Evolutionary conservation across 1,284 basidiomycete species (phyloP).

Genomic region (Ceratobasidium sp.): DNA sequence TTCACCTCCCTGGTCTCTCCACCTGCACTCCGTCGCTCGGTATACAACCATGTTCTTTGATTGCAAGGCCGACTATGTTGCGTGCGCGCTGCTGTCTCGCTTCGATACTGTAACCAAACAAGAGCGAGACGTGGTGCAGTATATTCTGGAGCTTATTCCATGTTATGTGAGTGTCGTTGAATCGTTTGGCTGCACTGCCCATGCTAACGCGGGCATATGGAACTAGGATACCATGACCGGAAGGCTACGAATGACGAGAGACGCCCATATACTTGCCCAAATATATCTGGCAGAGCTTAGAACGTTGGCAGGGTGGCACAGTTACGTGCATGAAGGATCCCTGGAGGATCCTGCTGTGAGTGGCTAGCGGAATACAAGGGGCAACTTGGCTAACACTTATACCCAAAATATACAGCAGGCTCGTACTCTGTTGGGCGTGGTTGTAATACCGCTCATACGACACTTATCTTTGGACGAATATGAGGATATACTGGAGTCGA

Average conservation of each 20-base stretch:
- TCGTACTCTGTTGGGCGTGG: slow-evolving; percentile 15
- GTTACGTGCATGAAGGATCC: slow-evolving; percentile 20
- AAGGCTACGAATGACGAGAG: slow-evolving; percentile 21
- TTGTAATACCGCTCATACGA: slow-evolving; percentile 10
- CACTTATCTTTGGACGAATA: slow-evolving; percentile 15
- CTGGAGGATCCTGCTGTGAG: slow-evolving; percentile 19
- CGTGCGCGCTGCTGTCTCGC: slow-evolving; percentile 21
- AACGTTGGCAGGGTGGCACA: slow-evolving; percentile 7
- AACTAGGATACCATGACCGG: neutral
- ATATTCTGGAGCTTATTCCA: slow-evolving; percentile 13
- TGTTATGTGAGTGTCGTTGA: slow-evolving; percentile 16
- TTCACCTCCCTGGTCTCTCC: neutral
- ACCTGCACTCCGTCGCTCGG: neutral
- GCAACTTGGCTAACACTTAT: neutral
- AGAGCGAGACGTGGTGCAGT: slow-evolving; percentile 12
- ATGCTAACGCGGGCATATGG: too few relatives aligned
- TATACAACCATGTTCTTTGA: slow-evolving; percentile 18
- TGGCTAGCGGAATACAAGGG: neutral
- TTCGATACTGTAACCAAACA: neutral
- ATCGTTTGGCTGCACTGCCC: neutral
- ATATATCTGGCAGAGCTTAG: slow-evolving; percentile 28
- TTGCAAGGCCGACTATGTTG: slow-evolving; percentile 26
- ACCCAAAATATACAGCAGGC: neutral
- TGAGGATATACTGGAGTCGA: slow-evolving; percentile 15
- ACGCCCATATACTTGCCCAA: slow-evolving; percentile 25